Base-by-base conservation (phyloP, 2,329 filamentous ascomycete species). In the Alternaria ventricosa region DNA sequence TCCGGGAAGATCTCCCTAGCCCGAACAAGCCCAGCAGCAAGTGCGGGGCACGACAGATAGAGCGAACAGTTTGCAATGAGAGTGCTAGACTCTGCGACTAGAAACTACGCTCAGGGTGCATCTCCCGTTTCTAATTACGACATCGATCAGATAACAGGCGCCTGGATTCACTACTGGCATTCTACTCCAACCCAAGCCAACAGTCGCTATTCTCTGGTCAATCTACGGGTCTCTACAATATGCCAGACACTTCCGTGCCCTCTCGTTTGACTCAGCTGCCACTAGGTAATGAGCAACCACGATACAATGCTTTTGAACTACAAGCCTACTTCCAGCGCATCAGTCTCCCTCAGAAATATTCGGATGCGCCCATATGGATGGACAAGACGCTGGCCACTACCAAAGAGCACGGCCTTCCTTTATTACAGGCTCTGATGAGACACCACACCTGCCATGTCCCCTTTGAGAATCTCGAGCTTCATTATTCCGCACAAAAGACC, bases 401-500 rank as follows among this genome's bases (percentile, higher is more conserved):
- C 15, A 45, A 11, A 33, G 1, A 33, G 8, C 47, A 54, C 6
- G 57, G 57, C 9, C 57, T 59, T 3, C 47, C 57, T 0, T 33
- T 59, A 1, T 7, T 59, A 7, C 47, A 59, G 2, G 57, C 47
- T 3, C 12, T 59, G 2, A 30, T 3, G 0, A 10, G 47, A 8
- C 36, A 59, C 2, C 57, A 59, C 12, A 30, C 57, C 28, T 20
- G 57, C 12, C 23, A 33, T 10, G 11, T 59, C 1, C 47, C 57
- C 10, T 63, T 53, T 7, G 64, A 69, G 28, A 69, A 67, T 12
- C 60, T 69, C 3, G 60, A 64, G 54, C 65, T 69, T 1, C 86
- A 88, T 67, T 74, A 75, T 50, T 72, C 71, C 1, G 55, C 59
- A 3, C 61, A 66, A 30, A 71, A 66, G 20, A 65, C 43, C 3